Evolutionary conservation across 2,329 filamentous ascomycete species (phyloP).

Genomic region (Triangularia verruculosa): DNA sequence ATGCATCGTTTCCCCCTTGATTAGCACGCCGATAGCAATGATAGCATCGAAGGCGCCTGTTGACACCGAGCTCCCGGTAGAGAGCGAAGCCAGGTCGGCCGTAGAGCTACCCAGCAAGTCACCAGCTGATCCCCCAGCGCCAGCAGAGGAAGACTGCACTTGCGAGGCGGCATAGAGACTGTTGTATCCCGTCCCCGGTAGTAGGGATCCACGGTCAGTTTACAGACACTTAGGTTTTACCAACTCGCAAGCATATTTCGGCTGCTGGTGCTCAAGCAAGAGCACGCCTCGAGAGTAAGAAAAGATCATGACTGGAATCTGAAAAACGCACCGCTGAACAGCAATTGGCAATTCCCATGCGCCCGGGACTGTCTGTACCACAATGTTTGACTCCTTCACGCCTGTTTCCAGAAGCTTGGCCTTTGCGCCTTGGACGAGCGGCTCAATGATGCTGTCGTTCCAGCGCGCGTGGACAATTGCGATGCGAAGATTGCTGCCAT

Average conservation of each 20-base stretch:
- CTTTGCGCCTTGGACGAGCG: constrained; percentile 77
- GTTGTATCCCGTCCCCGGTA: constrained; percentile 3
- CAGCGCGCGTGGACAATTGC: constrained; percentile 95
- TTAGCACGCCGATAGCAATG: constrained; percentile 91
- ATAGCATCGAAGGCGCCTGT: constrained; percentile 81
- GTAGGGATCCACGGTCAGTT: neutral
- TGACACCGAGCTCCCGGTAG: constrained; percentile 37
- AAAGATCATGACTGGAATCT: neutral
- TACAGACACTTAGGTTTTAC: neutral
- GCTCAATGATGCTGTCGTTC: constrained; percentile 85
- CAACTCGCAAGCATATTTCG: neutral
- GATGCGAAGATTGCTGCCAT: constrained; percentile 75
- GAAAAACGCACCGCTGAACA: constrained; percentile 71
- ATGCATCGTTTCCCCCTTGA: constrained; percentile 99
- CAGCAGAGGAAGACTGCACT: constrained; percentile 69
- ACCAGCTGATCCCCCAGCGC: constrained; percentile 63
- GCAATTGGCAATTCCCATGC: constrained; percentile 93
- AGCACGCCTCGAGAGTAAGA: neutral
- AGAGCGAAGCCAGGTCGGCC: constrained; percentile 60
- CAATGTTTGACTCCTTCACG: constrained; percentile 84
- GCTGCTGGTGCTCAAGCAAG: neutral
- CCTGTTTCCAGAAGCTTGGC: constrained; percentile 74
- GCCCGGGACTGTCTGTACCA: constrained; percentile 84
- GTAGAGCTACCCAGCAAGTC: constrained; percentile 71
- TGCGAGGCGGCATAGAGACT: constrained; percentile 84